Evolutionary conservation across 2,329 filamentous ascomycete species (phyloP).

Genomic region (Colletotrichum paranaense): DNA sequence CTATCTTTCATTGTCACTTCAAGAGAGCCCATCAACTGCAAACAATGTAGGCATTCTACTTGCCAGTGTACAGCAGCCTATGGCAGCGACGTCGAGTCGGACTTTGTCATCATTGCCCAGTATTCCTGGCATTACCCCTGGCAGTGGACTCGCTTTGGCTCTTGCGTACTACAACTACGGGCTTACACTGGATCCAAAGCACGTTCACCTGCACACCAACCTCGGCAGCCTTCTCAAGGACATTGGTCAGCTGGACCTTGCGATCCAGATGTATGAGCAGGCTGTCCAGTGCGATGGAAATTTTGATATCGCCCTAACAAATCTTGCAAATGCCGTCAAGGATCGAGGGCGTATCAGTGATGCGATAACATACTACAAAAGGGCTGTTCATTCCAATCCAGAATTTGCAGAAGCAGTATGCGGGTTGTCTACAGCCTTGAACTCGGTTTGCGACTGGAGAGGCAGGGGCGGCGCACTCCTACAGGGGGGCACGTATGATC

Average conservation of each 20-base stretch:
- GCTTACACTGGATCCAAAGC: conserved; percentile 83
- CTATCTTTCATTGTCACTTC: conserved; percentile 92
- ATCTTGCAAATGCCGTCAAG: conserved; percentile 97
- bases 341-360: conserved; percentile 93
- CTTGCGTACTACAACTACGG: conserved; percentile 97
- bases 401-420: conserved; percentile 98
- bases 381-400: conserved; percentile 91
- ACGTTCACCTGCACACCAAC: conserved; percentile 97
- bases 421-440: conserved; percentile 92
- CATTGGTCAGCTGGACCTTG: conserved; percentile 89
- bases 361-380: conserved; percentile 90
- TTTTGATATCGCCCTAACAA: conserved; percentile 97
- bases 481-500: conserved; percentile 79
- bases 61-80: conserved; percentile 86
- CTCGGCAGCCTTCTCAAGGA: conserved; percentile 95
- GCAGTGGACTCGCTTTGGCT: conserved; percentile 88
- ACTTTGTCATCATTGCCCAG: conserved; percentile 43
- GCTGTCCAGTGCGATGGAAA: conserved; percentile 92
- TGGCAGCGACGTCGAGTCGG: conserved; percentile 44
- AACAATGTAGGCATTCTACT: conserved; percentile 98
- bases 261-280: conserved; percentile 97
- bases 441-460: conserved; percentile 95
- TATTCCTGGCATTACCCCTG: conserved; percentile 84
- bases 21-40: conserved; percentile 95
- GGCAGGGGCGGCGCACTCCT: conserved; percentile 87